Base-by-base conservation (phyloP, 192 early-diverging fungal species). In the Backusella psychrophila region DNA sequence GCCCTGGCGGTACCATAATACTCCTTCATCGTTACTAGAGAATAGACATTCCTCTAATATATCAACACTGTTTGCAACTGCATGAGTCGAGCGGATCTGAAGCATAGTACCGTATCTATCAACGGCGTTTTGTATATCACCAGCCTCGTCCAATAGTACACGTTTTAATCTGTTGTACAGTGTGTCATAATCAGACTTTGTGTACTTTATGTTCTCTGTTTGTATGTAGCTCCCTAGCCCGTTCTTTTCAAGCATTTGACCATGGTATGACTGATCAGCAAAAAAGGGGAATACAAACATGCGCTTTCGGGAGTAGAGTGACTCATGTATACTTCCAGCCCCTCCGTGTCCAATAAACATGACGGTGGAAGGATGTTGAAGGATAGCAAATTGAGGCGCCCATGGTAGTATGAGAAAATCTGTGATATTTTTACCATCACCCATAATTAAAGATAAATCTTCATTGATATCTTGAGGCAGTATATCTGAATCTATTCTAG, bases 331-430 rank as follows among this genome's bases (percentile, higher is more conserved):
- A 49, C 78, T 80, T 5, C 56, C 69, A 9, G 46, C 31, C 7
- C 81, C 83, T 0, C 72, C 75, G 7, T 85, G 78, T 4, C 71
- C 78, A 19, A 85, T 26, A 59, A 83, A 85, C 9, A 81, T 3
- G 26, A 44, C 35, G 3, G 49, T 74, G 0, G 73, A 73, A 11
- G 69, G 26, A 72, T 85, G 84, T 14, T 75, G 53, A 17, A 83
- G 49, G 31, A 81, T 73, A 8, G 81, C 68, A 38, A 77, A 75
- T 53, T 85, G 83, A 7, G 81, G 78, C 0, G 78, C 76, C 72
- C 72, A 80, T 35, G 17, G 3, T 5, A 34, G 4, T 6, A 81
- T 59, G 15, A 56, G 65, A 26, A 80, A n/a, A n/a, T 74, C 33
- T 3, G 36, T 6, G 19, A 2, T 35, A 17, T 19, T 11, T 19